Percentiles rank a stretch among this genome's conserved stretches.
Evolutionary conservation across 208 protist species (phyloP).

Genomic region (Acanthamoeba castellanii): DNA sequence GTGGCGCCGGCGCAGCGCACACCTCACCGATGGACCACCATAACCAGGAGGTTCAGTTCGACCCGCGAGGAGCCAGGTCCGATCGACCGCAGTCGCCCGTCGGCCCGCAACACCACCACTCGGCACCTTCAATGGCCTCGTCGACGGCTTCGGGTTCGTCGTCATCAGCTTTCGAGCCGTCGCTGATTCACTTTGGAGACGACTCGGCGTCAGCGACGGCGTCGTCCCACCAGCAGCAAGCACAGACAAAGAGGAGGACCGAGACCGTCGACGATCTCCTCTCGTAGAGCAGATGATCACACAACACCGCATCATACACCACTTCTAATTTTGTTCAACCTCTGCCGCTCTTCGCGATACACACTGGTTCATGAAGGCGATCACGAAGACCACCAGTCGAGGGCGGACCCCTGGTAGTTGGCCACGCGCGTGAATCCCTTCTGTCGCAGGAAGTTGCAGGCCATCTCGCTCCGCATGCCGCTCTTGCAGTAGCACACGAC

Average conservation of each 20-base stretch:
- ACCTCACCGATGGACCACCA: not conserved
- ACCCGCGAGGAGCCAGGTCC: not conserved
- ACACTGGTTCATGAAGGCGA: too few species aligned
- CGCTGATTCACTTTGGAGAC: not conserved
- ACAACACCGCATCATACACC: not conserved
- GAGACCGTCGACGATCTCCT: constrained; percentile 12
- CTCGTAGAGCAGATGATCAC: not conserved
- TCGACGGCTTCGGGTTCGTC: not conserved
- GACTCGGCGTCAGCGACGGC: not conserved
- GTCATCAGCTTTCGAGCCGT: not conserved
- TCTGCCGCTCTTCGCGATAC: too few species aligned
- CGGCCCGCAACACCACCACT: not conserved
- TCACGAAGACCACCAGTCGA: constrained; percentile 28
- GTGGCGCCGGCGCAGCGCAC: not conserved
- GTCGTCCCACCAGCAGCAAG: not conserved
- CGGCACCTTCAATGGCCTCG: not conserved
- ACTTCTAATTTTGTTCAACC: not conserved
- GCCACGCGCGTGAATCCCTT: constrained; percentile 5
- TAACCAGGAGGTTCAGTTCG: not conserved
- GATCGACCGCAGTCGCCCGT: not conserved
- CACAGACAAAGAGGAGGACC: not conserved
- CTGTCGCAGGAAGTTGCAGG: constrained; percentile 7
- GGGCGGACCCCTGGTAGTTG: constrained; percentile 43
- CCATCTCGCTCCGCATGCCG: constrained; percentile 47
- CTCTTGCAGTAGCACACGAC: constrained; percentile 57